Percentiles rank a stretch among this genome's conserved stretches.
Conservation (phyloP, 1,284 basidiomycete species). For the Austropuccinia psidii region DNA sequence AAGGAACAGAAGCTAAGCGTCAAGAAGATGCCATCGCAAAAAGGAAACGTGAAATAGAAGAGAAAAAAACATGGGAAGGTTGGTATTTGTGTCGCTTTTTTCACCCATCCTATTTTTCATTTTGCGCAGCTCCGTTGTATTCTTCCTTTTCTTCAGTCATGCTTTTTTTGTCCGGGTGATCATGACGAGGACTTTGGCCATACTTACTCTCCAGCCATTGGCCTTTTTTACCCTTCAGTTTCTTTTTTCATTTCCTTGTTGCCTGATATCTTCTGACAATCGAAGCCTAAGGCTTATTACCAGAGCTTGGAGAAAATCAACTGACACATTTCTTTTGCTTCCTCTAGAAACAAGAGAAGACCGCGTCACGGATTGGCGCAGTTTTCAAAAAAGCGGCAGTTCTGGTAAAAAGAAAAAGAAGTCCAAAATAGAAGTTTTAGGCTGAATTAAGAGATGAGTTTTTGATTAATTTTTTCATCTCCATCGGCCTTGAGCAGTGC, state of each 20-base stretch:
- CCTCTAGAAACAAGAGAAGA: conserved; percentile 23
- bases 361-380: conserved; percentile 30
- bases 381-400: conserved; percentile 28
- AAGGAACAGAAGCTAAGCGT: conserved; percentile 29
- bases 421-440: conserved; percentile 25
- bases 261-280: neutral
- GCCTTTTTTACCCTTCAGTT: neutral
- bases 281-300: neutral
- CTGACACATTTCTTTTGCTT: neutral
- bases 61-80: conserved; percentile 36
- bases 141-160: neutral
- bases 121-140: neutral
- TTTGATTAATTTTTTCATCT: too few species aligned
- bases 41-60: conserved; percentile 27
- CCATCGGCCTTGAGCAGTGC: too few species aligned
- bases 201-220: neutral
- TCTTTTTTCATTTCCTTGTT: neutral
- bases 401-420: conserved; percentile 34
- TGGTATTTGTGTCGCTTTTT: neutral
- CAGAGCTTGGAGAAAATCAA: neutral
- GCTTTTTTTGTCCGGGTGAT: neutral
- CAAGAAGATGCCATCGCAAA: conserved; percentile 29
- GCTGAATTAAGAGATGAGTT: conserved; percentile 8
- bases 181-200: too few species aligned
- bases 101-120: neutral